Percentiles rank a stretch among this genome's conserved stretches.
These are phyloP conservation scores for Aureobasidium lini DNA, from an alignment of 2,329 filamentous ascomycete species.

Conservation along the genomic window DNA sequence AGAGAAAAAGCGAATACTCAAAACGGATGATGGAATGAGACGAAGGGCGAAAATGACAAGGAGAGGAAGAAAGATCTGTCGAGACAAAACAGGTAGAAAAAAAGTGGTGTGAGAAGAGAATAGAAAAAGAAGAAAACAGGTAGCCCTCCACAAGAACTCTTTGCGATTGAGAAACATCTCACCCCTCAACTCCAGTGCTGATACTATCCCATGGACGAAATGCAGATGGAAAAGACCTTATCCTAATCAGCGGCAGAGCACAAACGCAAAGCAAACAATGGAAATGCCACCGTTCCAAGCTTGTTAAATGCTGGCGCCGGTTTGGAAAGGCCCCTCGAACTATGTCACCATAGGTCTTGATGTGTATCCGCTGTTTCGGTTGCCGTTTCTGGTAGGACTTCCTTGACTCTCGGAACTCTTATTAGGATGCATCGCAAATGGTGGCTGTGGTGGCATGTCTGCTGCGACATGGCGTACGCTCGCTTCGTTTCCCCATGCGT, in stretches of 20 bases:
- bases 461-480: slow-evolving; percentile 66
- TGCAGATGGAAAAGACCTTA: not conserved
- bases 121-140: not conserved
- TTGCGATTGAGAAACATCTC: not conserved
- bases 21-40: slow-evolving; percentile 1
- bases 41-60: slow-evolving; percentile 1
- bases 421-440: slow-evolving; percentile 23
- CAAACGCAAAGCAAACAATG: not conserved
- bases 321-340: not conserved
- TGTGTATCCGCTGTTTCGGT: slow-evolving; percentile 21
- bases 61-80: not conserved
- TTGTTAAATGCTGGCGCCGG: not conserved
- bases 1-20: not conserved
- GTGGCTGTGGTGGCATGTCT: slow-evolving; percentile 19
- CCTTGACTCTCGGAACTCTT: slow-evolving; percentile 24
- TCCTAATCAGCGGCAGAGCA: not conserved
- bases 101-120: not conserved
- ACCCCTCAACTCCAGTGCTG: not conserved
- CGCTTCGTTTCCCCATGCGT: slow-evolving; percentile 71
- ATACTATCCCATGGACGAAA: too few relatives aligned
- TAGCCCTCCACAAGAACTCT: not conserved
- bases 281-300: not conserved
- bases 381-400: slow-evolving; percentile 25
- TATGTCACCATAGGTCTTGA: slow-evolving; percentile 22
- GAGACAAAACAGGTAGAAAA: not conserved